Conservation (phyloP, 2,329 filamentous ascomycete genomes). For the Sporothrix globosa region DNA sequence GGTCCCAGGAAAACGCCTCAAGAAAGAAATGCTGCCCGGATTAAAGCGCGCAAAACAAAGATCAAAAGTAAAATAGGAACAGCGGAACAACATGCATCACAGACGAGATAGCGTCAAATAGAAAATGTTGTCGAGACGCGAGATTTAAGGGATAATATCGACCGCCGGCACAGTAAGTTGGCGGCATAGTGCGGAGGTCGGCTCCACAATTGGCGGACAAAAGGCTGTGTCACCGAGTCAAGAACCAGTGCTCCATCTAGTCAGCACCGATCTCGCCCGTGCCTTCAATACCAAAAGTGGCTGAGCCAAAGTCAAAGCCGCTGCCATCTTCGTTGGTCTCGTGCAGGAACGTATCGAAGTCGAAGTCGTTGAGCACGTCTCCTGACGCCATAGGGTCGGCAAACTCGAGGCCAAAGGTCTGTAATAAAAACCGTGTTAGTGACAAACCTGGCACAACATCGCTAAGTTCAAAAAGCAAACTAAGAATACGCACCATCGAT, state of each 20-base stretch:
- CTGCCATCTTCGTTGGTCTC: slow-evolving; percentile 55
- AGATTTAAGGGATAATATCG: neutral
- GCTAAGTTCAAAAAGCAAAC: slow-evolving; percentile 35
- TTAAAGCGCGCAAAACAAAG: slow-evolving; percentile 20
- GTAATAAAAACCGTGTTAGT: slow-evolving; percentile 1
- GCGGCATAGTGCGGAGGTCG: neutral
- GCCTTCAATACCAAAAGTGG: slow-evolving; percentile 58
- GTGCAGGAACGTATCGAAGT: slow-evolving; percentile 70
- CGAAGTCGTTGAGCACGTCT: slow-evolving; percentile 68
- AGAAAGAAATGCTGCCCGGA: slow-evolving; percentile 28
- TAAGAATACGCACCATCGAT: slow-evolving; percentile 49
- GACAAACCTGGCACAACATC: too few species aligned
- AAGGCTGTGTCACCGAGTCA: neutral
- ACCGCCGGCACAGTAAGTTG: neutral
- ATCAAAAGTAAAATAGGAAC: slow-evolving; percentile 1
- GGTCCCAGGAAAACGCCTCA: slow-evolving; percentile 28
- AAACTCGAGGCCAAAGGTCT: slow-evolving; percentile 58
- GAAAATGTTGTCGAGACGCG: neutral
- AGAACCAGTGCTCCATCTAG: slow-evolving; percentile 22
- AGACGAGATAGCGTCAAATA: neutral
- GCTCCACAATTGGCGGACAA: neutral
- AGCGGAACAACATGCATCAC: neutral
- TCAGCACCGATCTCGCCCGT: slow-evolving; percentile 52
- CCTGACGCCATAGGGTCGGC: slow-evolving; percentile 57
- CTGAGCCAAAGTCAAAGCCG: slow-evolving; percentile 59